Evolutionary conservation across 2,329 filamentous ascomycete species (phyloP).

Genomic region (Rosellinia necatrix): DNA sequence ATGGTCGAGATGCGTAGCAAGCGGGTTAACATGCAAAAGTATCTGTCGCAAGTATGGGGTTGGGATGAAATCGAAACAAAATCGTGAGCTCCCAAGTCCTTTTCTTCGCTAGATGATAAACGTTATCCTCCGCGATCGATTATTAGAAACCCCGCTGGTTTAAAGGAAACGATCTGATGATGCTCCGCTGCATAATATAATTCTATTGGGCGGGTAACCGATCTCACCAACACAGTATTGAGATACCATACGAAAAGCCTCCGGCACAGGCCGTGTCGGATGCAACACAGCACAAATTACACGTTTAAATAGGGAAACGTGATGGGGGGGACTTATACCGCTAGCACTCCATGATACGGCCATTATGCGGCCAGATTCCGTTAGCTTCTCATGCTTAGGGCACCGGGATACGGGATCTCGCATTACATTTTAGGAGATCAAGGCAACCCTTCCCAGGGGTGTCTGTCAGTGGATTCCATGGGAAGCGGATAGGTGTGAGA

Average conservation of each 20-base stretch:
- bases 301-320: slow-evolving; percentile 3
- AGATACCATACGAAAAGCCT: slow-evolving; percentile 15
- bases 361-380: slow-evolving; percentile 1
- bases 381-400: background rate
- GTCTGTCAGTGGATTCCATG: background rate
- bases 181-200: background rate
- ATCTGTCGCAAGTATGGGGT: slow-evolving; percentile 93
- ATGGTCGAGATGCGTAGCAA: slow-evolving; percentile 96
- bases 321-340: background rate
- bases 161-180: slow-evolving; percentile 5
- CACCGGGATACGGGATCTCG: background rate
- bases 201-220: slow-evolving; percentile 3
- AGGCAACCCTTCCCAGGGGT: background rate
- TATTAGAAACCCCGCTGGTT: background rate
- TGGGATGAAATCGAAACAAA: slow-evolving; percentile 70
- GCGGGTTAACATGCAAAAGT: slow-evolving; percentile 96
- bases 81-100: slow-evolving; percentile 15
- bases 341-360: background rate
- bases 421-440: background rate
- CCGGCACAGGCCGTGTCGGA: background rate
- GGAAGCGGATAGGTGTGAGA: background rate
- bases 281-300: background rate
- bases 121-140: background rate
- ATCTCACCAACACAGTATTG: slow-evolving; percentile 14
- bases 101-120: background rate